Conservation (phyloP, 129 eudicot genomes). For the Tanacetum coccineum region DNA sequence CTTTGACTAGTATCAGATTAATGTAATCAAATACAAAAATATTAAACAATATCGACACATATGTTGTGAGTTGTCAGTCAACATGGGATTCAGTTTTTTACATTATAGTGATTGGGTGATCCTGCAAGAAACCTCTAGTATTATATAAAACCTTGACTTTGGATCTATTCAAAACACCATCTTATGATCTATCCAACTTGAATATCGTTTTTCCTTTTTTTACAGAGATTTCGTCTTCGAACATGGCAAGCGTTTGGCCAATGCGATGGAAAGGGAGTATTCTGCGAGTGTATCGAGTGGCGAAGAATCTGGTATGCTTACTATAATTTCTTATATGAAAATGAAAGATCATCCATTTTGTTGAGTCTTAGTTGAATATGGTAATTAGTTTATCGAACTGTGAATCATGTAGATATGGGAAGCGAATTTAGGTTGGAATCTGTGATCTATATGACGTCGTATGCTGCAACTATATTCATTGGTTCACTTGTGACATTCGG, state of each 20-base stretch:
- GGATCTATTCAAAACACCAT: not conserved
- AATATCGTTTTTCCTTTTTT: not conserved
- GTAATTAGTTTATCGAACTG: slow-evolving; percentile 9
- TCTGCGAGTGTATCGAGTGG: slow-evolving; percentile 44
- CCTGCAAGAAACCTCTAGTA: slow-evolving; percentile 18
- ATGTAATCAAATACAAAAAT: not conserved
- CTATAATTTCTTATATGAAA: not conserved
- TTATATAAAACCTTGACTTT: not conserved
- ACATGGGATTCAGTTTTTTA: not conserved
- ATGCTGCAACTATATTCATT: slow-evolving; percentile 48
- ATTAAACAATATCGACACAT: not conserved
- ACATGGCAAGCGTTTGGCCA: slow-evolving; percentile 45
- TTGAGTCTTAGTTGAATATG: slow-evolving; percentile 6
- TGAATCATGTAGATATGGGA: slow-evolving; percentile 39
- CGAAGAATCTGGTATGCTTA: slow-evolving; percentile 42
- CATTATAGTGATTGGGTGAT: slow-evolving; percentile 7
- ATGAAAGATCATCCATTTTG: not conserved
- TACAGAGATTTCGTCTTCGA: not conserved
- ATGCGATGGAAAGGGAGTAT: slow-evolving; percentile 40
- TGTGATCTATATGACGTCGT: slow-evolving; percentile 53
- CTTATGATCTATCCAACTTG: not conserved
- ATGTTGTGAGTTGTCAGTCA: not conserved
- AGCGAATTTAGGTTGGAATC: slow-evolving; percentile 35
- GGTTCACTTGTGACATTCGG: slow-evolving; percentile 44
- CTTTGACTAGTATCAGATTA: not conserved